Evolutionary conservation across 768 basidiomycete species (phyloP), one percentile per base, ranked within the genome.

Genomic region (Boletus rubroflammeus): DNA sequence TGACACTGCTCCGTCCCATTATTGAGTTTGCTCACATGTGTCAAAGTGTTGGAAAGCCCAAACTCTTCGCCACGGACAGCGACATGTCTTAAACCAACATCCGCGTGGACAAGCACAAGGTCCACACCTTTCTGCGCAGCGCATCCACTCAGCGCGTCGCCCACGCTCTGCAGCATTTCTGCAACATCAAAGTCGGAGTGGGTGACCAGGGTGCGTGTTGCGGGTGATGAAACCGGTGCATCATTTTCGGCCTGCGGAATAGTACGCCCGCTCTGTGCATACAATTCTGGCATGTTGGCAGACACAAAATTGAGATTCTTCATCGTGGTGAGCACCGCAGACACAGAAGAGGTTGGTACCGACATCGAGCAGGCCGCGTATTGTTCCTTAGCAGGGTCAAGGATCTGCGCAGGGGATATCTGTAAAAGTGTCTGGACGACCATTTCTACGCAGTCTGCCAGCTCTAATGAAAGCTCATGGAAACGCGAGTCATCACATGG

Each of bases 341-440:
- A 89, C 71, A 98, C 80, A 59, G 88, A 91, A 6, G 93, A 82
- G 0, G 90, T 90, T 10, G 94, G 95, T 41, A 97, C 82, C 35
- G 90, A 85, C 25, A 98, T 72, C 2, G 93, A 82, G 68, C 91
- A 96, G 25, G 91, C 88, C 2, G 93, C 88, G 65, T 93, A 89
- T 67, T 94, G 93, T 65, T 98, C 94, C 69, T 90, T 95, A 3
- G 88, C 86, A n/a, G 90, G 84, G 67, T 97, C 93, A 43, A 97
- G 79, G 19, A 97, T 75, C 70, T 98, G 95, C 0, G 88, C 83
- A 4, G 94, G 93, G 0, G 90, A 90, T 58, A 97, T 78, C 63
- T 95, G 93, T 3, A 97, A 80, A 61, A 98, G 81, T 2, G 91
- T 95, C 68, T 97, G 93, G 36, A 96, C 87, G 54, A 91, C 83